Conservation (phyloP, 176 grass and related monocot species). For the Oryza meyeriana region DNA sequence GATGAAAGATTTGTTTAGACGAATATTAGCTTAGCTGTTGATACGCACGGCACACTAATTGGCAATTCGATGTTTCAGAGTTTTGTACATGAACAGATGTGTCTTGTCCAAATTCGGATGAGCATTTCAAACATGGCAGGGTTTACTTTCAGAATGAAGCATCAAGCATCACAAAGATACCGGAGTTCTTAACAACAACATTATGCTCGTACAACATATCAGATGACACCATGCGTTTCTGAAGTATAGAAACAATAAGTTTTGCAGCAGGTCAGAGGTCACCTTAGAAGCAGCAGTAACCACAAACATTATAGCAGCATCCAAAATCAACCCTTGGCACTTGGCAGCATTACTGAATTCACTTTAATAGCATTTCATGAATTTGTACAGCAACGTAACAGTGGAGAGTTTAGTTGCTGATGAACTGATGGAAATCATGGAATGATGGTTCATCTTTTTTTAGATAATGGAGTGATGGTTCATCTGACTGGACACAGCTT, state of each 20-base stretch:
- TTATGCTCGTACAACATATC: background rate
- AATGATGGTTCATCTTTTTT: no score
- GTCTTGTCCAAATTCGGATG: background rate
- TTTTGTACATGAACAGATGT: background rate
- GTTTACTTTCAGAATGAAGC: background rate
- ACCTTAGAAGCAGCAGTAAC: background rate
- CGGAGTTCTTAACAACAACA: background rate
- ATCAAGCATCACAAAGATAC: background rate
- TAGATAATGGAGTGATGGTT: no score
- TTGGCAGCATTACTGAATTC: conserved; percentile 18
- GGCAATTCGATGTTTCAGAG: background rate
- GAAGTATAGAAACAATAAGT: background rate
- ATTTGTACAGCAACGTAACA: conserved; percentile 30
- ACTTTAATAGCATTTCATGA: conserved; percentile 2
- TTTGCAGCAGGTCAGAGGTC: background rate
- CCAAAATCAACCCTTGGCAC: background rate
- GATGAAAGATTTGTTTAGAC: no score
- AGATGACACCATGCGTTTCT: background rate
- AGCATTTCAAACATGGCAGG: no score
- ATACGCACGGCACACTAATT: background rate
- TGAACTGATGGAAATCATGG: no score
- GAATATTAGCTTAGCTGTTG: background rate
- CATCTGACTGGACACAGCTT: no score
- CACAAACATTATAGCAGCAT: background rate
- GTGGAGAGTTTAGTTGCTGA: no score